Evolutionary conservation across 2,329 filamentous ascomycete species (phyloP), one percentile per base, ranked within the genome.

Genomic region (Botrytis tulipae): DNA sequence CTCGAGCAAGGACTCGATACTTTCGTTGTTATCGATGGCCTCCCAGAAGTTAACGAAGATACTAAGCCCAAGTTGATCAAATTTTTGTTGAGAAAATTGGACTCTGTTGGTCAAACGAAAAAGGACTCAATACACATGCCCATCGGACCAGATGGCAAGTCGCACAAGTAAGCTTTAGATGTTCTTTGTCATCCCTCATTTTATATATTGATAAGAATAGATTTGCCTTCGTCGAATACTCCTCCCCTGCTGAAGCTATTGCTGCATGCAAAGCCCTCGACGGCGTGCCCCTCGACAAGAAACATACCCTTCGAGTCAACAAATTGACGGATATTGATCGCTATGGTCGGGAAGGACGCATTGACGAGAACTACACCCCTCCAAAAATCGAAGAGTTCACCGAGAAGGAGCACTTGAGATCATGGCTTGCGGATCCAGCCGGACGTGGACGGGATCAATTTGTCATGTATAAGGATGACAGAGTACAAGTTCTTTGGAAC

Each of bases 261-360:
- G 93, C 93, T 71, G 96, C 95, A 73, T 93, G 95, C 79, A 95
- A 97, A 83, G 90, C 93, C 80, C 91, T 99, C 74, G 91, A 99
- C 83, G 89, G 90, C 80, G 91, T 92, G 9, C 89, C 95, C 62
- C 92, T 99, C 80, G 96, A 99, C 86, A 98, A 97, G 89, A 98
- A 92, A 86, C 95, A 99, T 87, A 97, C 90, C 70, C 90, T 99
- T 79, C 89, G 92, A 76, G 95, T 99, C 79, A 99, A 99, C 90
- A 99, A 99, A 85, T 88, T 99, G 80, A 98, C 95, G 80, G 96
- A 99, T 82, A 95, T 99, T 81, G 96, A 99, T 83, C 92, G 96
- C 78, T 99, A 93, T 83, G 96, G 96, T 76, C 90, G 94, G 76
- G 96, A 98, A 85, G 96, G 96, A 78, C 91, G 94, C 78, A 89